A percentile compares a stretch with the other conserved stretches of the same genome.
Evolutionary conservation across 768 basidiomycete species (phyloP).

Genomic region (Polyporus arcularius): DNA sequence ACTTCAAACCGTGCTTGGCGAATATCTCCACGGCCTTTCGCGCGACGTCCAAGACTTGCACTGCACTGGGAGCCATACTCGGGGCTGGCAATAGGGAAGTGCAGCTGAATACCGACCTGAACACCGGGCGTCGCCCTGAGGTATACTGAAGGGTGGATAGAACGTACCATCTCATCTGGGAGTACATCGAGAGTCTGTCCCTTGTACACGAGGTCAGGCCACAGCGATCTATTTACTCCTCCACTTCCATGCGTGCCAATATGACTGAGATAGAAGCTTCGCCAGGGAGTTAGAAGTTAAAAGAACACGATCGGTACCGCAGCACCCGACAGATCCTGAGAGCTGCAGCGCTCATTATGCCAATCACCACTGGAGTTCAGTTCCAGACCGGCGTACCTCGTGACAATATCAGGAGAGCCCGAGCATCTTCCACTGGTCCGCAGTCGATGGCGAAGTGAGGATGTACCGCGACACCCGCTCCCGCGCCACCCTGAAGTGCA

Average conservation of each 20-base stretch:
- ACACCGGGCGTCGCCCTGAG: not conserved
- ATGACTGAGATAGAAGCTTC: too few relatives aligned
- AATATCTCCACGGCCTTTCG: conserved; percentile 16
- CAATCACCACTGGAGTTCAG: not conserved
- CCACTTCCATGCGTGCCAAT: too few relatives aligned
- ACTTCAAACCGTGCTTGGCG: conserved; percentile 14
- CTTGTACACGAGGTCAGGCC: too few relatives aligned
- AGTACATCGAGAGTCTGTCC: too few relatives aligned
- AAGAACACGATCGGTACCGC: too few relatives aligned
- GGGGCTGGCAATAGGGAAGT: not conserved
- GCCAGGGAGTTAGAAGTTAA: too few relatives aligned
- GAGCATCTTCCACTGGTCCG: not conserved
- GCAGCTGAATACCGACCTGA: not conserved
- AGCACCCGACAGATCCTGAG: too few relatives aligned
- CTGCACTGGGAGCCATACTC: not conserved
- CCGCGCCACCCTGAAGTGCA: not conserved
- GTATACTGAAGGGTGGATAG: too few relatives aligned
- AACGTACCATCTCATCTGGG: too few relatives aligned
- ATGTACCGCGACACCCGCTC: not conserved
- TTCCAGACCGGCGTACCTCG: not conserved
- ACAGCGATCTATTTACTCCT: too few relatives aligned
- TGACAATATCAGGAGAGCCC: not conserved
- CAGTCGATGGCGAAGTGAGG: not conserved
- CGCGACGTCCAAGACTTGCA: conserved; percentile 15
- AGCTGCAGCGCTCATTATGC: too few relatives aligned